Evolutionary conservation across 1,284 basidiomycete species (phyloP), one percentile per base, ranked within the genome.

Genomic region (Mycosarcoma mackinlayi): DNA sequence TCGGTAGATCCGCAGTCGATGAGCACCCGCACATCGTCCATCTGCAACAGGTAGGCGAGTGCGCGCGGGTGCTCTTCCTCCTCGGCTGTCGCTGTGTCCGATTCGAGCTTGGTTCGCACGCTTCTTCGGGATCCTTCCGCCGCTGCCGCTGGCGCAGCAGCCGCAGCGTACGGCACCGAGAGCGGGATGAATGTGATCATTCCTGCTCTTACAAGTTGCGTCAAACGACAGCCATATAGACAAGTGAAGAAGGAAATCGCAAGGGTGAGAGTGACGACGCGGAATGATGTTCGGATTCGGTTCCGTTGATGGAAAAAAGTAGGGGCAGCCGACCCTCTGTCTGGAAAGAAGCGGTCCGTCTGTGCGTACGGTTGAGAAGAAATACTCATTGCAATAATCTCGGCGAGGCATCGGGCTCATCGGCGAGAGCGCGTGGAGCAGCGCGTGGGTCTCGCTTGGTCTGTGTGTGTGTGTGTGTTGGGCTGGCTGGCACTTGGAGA

Each of bases 21-120:
- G 30, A 98, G 87, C 76, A 98, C 93, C 51, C 89, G 88, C 24
- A 96, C 90, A 84, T 95, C 92, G 86, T 98, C 96, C 58, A 98
- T 89, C 82, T 98, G 91, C 21, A 98, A 87, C 37, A 98, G 86
- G 83, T 97, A 98, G 27, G 78, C 49, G 52, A 81, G 75, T 28
- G 60, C 80, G 56, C 75, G 75, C 5, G 78, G 66, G 41, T 67
- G 72, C 48, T 81, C 79, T 28, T 50, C 31, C 39, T 73, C 63
- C 16, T 46, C 39, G 8, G 8, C 19, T 14, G 19, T 30, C 13
- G 41, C 21, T 19, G 56, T 27, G 37, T 66, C 55, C n/a, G 46
- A 28, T 33, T 65, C 54, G 47, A 66, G 63, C 41, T 59, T 66
- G 50, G 69, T 66, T 44, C 60, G 59, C 16, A 60, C 60, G 35